Evolutionary conservation across 345 rosid species (phyloP), one percentile per base, ranked within the genome.

Genomic region (Nasturtium officinale): DNA sequence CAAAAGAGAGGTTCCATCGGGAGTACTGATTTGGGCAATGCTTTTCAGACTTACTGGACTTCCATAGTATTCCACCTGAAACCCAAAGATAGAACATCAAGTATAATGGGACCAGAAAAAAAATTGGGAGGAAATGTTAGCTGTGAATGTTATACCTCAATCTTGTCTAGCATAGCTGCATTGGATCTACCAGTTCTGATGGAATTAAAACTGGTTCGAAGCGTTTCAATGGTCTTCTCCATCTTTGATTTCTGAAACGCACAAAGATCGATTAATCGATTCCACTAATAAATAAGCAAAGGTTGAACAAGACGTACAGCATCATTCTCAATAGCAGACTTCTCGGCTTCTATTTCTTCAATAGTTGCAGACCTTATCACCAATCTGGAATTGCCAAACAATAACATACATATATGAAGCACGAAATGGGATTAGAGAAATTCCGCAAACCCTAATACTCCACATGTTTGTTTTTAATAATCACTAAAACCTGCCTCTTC

Each of bases 321-420:
- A 83, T 89, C 91, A 17, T 74, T 83, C 84, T 94, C 96, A 57
- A 94, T 85, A 29, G 80, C 71, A 54, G 92, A 83, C 66, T 89
- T 94, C 83, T 85, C 93, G 0, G 89, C 96, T 76, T 87, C 96
- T 7, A 95, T 91, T 79, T 95, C 99, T 75, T 95, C 99, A 9
- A 85, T 82, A 55, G 99, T 90, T 6, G 97, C 97, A 70, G 82
- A 85, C 69, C 86, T 87, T 71, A 91, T 84, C 74, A 85, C 83
- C 67, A 64, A 73, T 70, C 97, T 88, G 80, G 37, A 82, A 26
- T 29, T 18, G 13, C 25, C 65, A 53, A 37, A 64, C 65, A 54
- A 48, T 25, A 63, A 32, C 37, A 54, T 6, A 6, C 5, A 26
- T 20, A 37, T 17, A 9, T 1, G 9, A 26, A 7, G 9, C 35